These are phyloP conservation scores for Xylaria sp. DNA, from an alignment of 2,329 filamentous ascomycete genomes.

Conservation along the genomic window DNA sequence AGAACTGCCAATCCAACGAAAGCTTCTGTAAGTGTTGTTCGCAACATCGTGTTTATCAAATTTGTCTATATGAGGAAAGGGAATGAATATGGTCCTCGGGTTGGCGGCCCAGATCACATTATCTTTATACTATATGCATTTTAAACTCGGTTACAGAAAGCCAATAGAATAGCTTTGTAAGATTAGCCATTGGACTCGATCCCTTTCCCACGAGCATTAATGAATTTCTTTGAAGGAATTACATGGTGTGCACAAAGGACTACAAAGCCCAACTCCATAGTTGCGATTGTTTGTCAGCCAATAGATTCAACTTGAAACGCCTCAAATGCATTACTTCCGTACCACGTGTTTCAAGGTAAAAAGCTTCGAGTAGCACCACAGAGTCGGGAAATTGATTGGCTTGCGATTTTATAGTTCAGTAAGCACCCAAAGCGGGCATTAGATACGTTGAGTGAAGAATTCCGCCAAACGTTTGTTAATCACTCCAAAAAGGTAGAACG, in stretches of 20 bases:
- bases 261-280: conserved; percentile 7
- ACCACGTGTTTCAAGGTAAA: conserved; percentile 11
- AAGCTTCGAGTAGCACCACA: background rate
- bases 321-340: background rate
- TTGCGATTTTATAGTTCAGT: too few species aligned
- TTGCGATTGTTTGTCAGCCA: conserved; percentile 12
- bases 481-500: too few species aligned
- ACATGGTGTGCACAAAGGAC: conserved; percentile 19
- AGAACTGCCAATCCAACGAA: conserved; percentile 33
- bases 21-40: conserved; percentile 22
- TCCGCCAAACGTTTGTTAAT: too few species aligned
- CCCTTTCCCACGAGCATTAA: background rate
- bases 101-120: background rate
- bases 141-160: background rate
- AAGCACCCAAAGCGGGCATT: too few species aligned
- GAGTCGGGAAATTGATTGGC: background rate
- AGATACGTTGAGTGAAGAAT: too few species aligned
- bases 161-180: conserved; percentile 24
- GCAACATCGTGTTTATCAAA: too few species aligned
- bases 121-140: background rate
- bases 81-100: background rate
- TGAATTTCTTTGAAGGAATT: conserved; percentile 14
- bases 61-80: background rate
- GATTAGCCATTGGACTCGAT: background rate
- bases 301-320: conserved; percentile 13